Conservation (phyloP, 192 early-diverging fungal genomes). For the Podila clonocystis region DNA sequence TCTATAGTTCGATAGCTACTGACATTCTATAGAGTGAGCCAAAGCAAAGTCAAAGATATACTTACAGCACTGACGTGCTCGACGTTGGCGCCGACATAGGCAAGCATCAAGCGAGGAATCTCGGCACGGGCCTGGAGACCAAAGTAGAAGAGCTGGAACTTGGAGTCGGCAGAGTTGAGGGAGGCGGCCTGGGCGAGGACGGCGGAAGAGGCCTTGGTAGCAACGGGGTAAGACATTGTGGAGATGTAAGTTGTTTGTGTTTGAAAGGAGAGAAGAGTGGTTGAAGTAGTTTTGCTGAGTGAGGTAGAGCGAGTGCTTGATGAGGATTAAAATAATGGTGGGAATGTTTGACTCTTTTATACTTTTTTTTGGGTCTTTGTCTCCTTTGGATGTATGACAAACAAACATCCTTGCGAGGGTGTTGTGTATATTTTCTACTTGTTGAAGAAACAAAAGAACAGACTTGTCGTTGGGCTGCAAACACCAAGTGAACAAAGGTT, state of each 20-base stretch:
- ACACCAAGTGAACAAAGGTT: too few relatives aligned
- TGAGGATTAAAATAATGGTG: background rate
- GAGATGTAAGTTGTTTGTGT: background rate
- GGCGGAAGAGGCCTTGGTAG: slow-evolving; percentile 2
- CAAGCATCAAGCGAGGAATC: slow-evolving; percentile 6
- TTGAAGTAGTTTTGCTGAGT: background rate
- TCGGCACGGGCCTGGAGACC: slow-evolving; percentile 6
- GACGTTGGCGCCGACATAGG: slow-evolving; percentile 9
- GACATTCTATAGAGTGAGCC: background rate
- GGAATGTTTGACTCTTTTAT: too few relatives aligned
- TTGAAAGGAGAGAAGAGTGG: background rate
- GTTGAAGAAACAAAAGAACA: too few relatives aligned
- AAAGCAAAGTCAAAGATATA: background rate
- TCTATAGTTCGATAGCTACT: background rate
- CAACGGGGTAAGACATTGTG: slow-evolving; percentile 1
- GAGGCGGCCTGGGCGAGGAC: background rate
- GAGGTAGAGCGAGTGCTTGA: background rate
- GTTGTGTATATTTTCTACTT: too few relatives aligned
- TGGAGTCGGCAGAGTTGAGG: slow-evolving; percentile 7
- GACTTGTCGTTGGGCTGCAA: too few relatives aligned
- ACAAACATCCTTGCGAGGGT: background rate
- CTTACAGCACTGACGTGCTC: slow-evolving; percentile 7
- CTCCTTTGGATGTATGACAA: background rate
- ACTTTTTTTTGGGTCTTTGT: background rate
- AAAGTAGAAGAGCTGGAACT: slow-evolving; percentile 13